Evolutionary conservation across 1,139 yeast species (phyloP).

Genomic region (Lodderomyces orthopsilosis): DNA sequence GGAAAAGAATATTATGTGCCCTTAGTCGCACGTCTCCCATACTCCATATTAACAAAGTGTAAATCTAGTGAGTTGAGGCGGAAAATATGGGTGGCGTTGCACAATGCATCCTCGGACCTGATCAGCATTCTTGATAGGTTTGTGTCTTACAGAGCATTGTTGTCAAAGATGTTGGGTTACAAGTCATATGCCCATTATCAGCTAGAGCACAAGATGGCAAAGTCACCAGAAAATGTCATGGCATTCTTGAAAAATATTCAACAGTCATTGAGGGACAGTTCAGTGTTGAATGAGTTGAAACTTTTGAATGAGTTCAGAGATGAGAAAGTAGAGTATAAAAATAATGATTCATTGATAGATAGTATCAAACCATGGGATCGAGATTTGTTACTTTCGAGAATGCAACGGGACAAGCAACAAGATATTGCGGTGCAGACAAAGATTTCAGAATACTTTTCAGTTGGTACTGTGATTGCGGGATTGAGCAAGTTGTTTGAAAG

Average conservation of each 20-base stretch:
- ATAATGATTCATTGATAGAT: constrained; percentile 40
- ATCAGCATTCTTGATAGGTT: constrained; percentile 57
- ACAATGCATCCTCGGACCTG: constrained; percentile 58
- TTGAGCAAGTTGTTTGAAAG: constrained; percentile 65
- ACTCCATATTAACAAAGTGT: constrained; percentile 60
- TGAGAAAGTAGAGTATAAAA: constrained; percentile 17
- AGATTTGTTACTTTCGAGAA: constrained; percentile 52
- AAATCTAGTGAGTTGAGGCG: constrained; percentile 57
- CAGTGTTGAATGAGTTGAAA: constrained; percentile 60
- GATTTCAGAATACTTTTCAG: constrained; percentile 65
- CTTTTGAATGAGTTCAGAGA: constrained; percentile 39
- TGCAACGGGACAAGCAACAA: constrained; percentile 16
- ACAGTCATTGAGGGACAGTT: constrained; percentile 38
- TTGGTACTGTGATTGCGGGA: constrained; percentile 87
- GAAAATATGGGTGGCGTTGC: constrained; percentile 72
- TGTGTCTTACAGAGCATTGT: constrained; percentile 61
- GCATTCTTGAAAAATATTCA: constrained; percentile 65
- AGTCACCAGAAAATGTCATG: constrained; percentile 70
- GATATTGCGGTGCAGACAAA: constrained; percentile 16
- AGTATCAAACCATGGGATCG: constrained; percentile 87
- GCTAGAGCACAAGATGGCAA: constrained; percentile 88
- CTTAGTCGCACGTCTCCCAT: constrained; percentile 66
- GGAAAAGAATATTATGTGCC: constrained; percentile 43
- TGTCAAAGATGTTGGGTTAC: constrained; percentile 76
- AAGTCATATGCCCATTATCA: constrained; percentile 76